Evolutionary conservation across 106 monocot species (phyloP).

Genomic region (Vanilla planifolia): DNA sequence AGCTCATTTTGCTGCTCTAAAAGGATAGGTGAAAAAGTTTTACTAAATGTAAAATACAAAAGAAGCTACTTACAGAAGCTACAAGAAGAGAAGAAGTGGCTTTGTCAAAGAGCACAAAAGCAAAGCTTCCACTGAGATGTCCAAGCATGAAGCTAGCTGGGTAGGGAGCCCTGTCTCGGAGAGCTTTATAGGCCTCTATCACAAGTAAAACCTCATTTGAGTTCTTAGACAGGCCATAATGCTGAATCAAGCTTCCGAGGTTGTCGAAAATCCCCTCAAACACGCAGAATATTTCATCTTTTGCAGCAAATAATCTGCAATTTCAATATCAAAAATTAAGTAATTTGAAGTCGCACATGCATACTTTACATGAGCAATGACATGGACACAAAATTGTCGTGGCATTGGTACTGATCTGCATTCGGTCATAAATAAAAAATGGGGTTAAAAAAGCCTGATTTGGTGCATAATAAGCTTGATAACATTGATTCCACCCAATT

Average conservation of each 20-base stretch:
- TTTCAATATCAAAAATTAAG: no score
- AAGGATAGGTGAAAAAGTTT: no score
- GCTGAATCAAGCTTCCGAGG: conserved; percentile 58
- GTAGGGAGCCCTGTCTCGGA: conserved; percentile 84
- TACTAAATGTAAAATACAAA: no score
- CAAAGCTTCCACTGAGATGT: conserved; percentile 62
- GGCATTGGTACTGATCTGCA: no score
- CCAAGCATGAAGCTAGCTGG: conserved; percentile 81
- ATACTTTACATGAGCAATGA: no score
- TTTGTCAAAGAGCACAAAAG: conserved; percentile 86
- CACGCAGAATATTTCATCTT: conserved; percentile 89
- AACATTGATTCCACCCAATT: no score
- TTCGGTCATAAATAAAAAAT: no score
- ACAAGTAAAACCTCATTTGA: conserved; percentile 69
- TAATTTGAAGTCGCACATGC: no score
- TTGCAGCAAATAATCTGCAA: conserved; percentile 74
- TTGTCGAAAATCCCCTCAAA: conserved; percentile 80
- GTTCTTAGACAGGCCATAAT: conserved; percentile 80
- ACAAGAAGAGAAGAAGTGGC: conserved; percentile 65
- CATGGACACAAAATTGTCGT: no score
- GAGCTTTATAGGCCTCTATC: conserved; percentile 94
- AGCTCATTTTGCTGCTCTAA: no score
- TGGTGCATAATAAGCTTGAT: no score
- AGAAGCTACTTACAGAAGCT: conserved; percentile 53
- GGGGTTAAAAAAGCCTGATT: no score